Evolutionary conservation across 1,284 basidiomycete species (phyloP).

Genomic region (Malassezia psittaci): DNA sequence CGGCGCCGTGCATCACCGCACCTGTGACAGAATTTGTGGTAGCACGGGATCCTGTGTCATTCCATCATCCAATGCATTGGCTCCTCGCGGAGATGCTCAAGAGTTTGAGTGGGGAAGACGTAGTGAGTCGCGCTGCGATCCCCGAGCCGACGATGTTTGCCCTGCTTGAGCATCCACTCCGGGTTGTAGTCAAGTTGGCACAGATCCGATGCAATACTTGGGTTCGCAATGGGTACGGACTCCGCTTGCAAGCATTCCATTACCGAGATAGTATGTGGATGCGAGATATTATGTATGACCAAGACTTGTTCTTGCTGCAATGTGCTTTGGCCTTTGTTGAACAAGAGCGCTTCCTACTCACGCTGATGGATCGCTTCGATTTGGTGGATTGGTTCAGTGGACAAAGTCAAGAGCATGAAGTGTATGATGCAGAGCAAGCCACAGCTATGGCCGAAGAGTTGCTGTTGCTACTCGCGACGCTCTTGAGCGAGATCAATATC

Average conservation of each 20-base stretch:
- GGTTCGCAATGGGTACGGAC: slow-evolving; percentile 93
- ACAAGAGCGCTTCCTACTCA: slow-evolving; percentile 68
- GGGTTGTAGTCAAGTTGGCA: slow-evolving; percentile 56
- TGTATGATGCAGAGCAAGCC: slow-evolving; percentile 63
- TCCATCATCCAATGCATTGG: slow-evolving; percentile 90
- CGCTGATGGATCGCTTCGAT: slow-evolving; percentile 80
- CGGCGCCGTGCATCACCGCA: slow-evolving; percentile 29
- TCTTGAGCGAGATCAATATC: slow-evolving; percentile 70
- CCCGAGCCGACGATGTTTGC: slow-evolving; percentile 24
- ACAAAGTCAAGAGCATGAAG: slow-evolving; percentile 42
- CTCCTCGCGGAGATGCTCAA: slow-evolving; percentile 81
- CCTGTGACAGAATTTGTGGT: slow-evolving; percentile 56
- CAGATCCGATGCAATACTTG: slow-evolving; percentile 91
- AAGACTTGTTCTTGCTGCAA: slow-evolving; percentile 87
- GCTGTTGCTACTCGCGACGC: slow-evolving; percentile 73
- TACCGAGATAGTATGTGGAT: slow-evolving; percentile 85
- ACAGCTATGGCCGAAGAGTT: slow-evolving; percentile 85
- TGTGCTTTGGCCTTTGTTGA: slow-evolving; percentile 60
- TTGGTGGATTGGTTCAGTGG: slow-evolving; percentile 64
- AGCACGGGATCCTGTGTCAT: slow-evolving; percentile 54
- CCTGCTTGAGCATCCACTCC: slow-evolving; percentile 38
- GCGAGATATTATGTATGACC: slow-evolving; percentile 90
- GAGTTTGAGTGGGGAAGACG: slow-evolving; percentile 24
- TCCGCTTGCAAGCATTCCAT: slow-evolving; percentile 88
- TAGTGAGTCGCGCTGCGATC: not conserved